Evolutionary conservation across 139 green algal genomes (phyloP).

Genomic region (Chlamydomonas incerta): DNA sequence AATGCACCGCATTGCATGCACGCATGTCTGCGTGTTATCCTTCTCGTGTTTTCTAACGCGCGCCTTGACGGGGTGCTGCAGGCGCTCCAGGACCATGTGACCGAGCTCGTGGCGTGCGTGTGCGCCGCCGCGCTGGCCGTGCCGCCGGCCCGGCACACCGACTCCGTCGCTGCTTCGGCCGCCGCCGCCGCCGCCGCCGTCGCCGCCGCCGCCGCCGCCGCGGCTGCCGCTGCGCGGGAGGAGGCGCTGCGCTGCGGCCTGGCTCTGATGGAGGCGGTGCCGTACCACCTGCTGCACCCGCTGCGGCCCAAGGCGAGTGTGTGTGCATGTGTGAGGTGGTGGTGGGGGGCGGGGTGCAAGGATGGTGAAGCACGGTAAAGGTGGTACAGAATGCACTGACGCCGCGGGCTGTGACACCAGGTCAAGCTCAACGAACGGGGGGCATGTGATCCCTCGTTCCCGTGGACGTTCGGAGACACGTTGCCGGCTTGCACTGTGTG

Average conservation of each 20-base stretch:
- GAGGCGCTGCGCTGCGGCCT: constrained; percentile 24
- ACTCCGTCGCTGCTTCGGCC: too few relatives aligned
- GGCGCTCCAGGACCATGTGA: background rate
- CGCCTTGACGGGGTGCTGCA: background rate
- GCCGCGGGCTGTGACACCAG: too few relatives aligned
- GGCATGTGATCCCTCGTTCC: too few relatives aligned
- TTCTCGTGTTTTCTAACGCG: background rate
- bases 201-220: background rate
- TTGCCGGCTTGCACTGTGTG: background rate
- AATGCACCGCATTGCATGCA: too few relatives aligned
- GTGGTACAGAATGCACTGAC: background rate
- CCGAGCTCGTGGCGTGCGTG: background rate
- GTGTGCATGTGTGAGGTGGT: constrained; percentile 5
- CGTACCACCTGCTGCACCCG: constrained; percentile 46
- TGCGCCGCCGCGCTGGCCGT: background rate
- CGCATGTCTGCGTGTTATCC: too few relatives aligned
- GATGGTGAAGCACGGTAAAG: too few relatives aligned
- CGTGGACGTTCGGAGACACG: too few relatives aligned
- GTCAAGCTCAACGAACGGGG: too few relatives aligned
- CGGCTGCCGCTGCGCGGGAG: constrained; percentile 16
- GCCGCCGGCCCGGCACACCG: too few relatives aligned
- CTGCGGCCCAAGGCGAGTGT: background rate
- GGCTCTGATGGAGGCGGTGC: constrained; percentile 30
- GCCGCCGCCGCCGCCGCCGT: background rate
- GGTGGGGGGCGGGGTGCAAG: background rate